These are phyloP conservation scores for Ophiosphaerella herpotricha DNA, from an alignment of 2,329 filamentous ascomycete species.

Conservation along the genomic window DNA sequence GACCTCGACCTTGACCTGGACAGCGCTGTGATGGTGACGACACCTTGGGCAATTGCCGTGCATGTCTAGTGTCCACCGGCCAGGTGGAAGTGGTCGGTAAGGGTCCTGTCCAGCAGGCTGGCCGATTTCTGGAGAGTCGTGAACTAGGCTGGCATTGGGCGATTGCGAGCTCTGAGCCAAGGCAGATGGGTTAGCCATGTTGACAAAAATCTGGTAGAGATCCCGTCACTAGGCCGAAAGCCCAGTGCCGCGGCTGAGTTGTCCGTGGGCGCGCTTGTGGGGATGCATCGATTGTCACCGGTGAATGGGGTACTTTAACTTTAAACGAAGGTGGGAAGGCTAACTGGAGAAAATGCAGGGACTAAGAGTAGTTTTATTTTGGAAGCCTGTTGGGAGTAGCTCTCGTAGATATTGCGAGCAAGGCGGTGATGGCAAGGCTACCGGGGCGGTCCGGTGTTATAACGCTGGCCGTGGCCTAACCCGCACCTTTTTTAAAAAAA, in stretches of 20 bases:
- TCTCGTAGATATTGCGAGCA: too few relatives aligned
- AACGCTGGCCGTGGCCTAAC: too few relatives aligned
- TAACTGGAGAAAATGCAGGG: too few relatives aligned
- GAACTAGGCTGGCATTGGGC: neutral
- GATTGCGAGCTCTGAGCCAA: neutral
- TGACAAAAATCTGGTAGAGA: neutral
- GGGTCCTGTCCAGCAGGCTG: conserved; percentile 6
- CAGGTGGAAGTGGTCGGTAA: conserved; percentile 17
- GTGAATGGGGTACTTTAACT: neutral
- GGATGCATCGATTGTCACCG: conserved; percentile 11
- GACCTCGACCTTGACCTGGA: conserved; percentile 22
- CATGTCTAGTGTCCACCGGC: conserved; percentile 25
- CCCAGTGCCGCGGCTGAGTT: conserved; percentile 7
- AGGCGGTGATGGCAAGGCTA: too few relatives aligned
- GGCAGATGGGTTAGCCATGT: conserved; percentile 8
- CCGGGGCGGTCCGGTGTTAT: too few relatives aligned
- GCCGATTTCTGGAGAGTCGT: neutral
- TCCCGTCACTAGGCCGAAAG: conserved; percentile 3
- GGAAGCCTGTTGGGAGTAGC: too few relatives aligned
- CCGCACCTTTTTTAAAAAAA: too few relatives aligned
- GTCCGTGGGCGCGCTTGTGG: conserved; percentile 1
- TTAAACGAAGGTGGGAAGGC: neutral
- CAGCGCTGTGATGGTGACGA: conserved; percentile 32
- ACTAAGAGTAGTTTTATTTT: too few relatives aligned
- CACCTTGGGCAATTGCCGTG: conserved; percentile 36